Evolutionary conservation across 2,329 filamentous ascomycete species (phyloP), one percentile per base, ranked within the genome.

Genomic region (Diaporthe batatas): DNA sequence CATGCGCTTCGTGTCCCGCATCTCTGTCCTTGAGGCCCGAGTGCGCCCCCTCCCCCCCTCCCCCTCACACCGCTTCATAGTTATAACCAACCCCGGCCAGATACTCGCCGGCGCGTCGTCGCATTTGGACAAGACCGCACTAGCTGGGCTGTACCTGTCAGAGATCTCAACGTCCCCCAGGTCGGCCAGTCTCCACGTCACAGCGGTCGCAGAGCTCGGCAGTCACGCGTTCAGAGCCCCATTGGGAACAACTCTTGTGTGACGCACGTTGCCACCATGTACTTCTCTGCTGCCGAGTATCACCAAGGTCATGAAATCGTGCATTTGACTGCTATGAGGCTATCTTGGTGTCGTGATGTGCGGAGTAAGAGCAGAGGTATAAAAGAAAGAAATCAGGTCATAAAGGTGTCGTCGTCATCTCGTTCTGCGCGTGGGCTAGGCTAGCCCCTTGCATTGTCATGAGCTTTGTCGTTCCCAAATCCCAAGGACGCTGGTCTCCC

Each of bases 361-460:
- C 29, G 29, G 29, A 29, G 29, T 42, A 21, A 39, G 12, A 6
- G 14, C 12, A 53, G 42, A 44, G n/a, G 36, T 18, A 39, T 21
- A 23, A 39, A 36, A 25, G 11, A 58, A 36, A 29, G 7, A 59
- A 55, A 51, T n/a, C 44, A 29, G 51, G 29, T 70, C 68, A 62
- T 70, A 16, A 70, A 68, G 39, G 44, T 70, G 44, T 62, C 55
- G 55, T 70, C 44, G 62, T 65, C 62, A 65, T 65, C 62, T 70
- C 68, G 68, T 53, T 42, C 54, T 59, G 55, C 12, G 44, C 44
- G 32, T 16, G 18, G 57, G n/a, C 32, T 59, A 51, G 39, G 34
- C 58, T n/a, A 62, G 57, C 57, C 57, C 57, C 57, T 62, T 62
- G 23, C 42, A 49, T 23, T 64, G 59, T 64, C 59, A 34, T 49